Evolutionary conservation across 257 asterid species (phyloP).

Genomic region (Lycium ferocissimum): DNA sequence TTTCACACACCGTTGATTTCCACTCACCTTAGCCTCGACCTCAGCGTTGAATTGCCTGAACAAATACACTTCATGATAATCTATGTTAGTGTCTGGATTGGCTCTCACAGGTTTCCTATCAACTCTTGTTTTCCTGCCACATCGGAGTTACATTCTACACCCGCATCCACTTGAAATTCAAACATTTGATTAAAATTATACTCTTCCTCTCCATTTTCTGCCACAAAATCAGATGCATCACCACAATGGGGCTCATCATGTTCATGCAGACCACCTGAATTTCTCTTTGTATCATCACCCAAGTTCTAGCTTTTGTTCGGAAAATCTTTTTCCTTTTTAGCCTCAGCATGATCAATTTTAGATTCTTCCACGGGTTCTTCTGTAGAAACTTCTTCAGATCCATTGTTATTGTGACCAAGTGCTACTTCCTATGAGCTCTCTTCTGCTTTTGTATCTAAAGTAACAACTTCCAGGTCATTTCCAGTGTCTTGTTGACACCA

Average conservation of each 20-base stretch:
- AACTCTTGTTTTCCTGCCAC: neutral
- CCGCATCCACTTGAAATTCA: neutral
- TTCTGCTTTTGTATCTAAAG: conserved; percentile 26
- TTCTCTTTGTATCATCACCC: conserved; percentile 15
- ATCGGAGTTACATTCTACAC: neutral
- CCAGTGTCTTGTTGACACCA: conserved; percentile 6
- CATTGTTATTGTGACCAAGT: neutral
- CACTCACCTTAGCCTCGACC: neutral
- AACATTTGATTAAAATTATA: neutral
- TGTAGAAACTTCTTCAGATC: conserved; percentile 2
- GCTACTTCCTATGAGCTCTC: conserved; percentile 4
- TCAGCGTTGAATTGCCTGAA: neutral
- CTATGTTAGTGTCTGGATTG: neutral
- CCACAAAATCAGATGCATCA: neutral
- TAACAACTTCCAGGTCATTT: neutral
- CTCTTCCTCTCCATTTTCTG: neutral
- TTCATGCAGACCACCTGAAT: neutral
- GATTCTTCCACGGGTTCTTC: neutral
- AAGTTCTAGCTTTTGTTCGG: neutral
- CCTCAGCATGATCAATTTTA: neutral
- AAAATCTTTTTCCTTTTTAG: neutral
- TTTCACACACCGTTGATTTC: too few relatives aligned
- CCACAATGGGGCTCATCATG: neutral
- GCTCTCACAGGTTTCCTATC: neutral
- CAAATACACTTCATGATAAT: neutral